Evolutionary conservation across 1,284 basidiomycete genomes (phyloP), one percentile per base, ranked within the genome.

Genomic region (Melampsora americana): DNA sequence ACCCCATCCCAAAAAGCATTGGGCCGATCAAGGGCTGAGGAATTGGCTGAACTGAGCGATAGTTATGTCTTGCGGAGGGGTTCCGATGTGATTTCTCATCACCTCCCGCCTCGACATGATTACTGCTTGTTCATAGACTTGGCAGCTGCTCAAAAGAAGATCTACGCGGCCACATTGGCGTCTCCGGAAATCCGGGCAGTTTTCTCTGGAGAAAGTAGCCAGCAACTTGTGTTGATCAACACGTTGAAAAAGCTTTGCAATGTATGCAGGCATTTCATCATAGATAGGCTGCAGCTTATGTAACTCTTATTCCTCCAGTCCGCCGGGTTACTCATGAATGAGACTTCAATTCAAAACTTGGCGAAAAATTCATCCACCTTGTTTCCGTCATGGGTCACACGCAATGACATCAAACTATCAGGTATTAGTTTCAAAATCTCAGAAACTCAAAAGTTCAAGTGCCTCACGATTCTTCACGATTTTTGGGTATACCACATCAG

Each of bases 71-170:
- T 99, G 7, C 88, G 96, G 35, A 88, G 96, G 78, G 93, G 91
- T 68, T 90, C 72, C 0, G 88, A 87, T 9, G 88, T 98, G 50
- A 84, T 99, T 74, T 87, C 88, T 78, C 89, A 90, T 77, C 93
- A 92, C 80, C 85, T 99, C 16, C 95, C 95, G 16, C 92, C 95
- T 0, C 97, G 96, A 85, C 86, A 91, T 81, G 94, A 97, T 88
- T 96, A 95, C 81, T 90, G 95, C 14, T 89, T 97, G 6, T 97
- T 96, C 82, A 86, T 95, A 32, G 89, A 89, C 2, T 93, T 95
- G 0, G 92, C 93, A 0, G 77, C 84, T 26, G 84, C 95, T 26
- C 95, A 99, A 81, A 84, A 92, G 1, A 86, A 88, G 5, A 90
- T 98, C 78, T 94, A 95, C 80, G 84, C 86, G 23, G 88, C 87